Percentiles rank a stretch among this genome's conserved stretches.
phyloP scores from a whole-genome alignment of 2,329 filamentous ascomycete genomes.

The Sordariomycetes sp. region DNA sequence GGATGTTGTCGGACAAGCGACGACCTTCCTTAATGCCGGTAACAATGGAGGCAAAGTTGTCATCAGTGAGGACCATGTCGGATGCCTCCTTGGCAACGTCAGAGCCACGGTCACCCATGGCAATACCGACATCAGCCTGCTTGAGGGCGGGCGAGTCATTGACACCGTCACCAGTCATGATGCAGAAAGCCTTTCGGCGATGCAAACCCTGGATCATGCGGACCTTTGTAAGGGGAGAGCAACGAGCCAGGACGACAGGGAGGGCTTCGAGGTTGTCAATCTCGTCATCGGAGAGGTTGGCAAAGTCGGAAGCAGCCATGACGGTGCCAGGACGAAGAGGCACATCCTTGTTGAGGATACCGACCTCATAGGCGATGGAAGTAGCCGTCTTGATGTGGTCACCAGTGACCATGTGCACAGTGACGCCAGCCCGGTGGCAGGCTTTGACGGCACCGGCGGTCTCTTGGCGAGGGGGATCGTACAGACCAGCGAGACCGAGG shows the following conservation, averaged over 20 bases:
- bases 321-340: conserved; percentile 32
- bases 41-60: conserved; percentile 77
- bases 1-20: conserved; percentile 63
- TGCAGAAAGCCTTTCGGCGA: conserved; percentile 57
- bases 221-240: conserved; percentile 64
- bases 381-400: conserved; percentile 61
- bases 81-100: conserved; percentile 74
- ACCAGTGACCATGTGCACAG: conserved; percentile 62
- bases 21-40: conserved; percentile 65
- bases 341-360: conserved; percentile 38
- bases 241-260: conserved; percentile 60
- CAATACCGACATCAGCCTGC: conserved; percentile 65
- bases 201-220: conserved; percentile 68
- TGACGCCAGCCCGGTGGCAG: conserved; percentile 53
- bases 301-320: conserved; percentile 56
- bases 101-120: conserved; percentile 62
- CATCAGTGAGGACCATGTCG: conserved; percentile 81
- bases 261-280: conserved; percentile 52
- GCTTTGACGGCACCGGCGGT: conserved; percentile 50
- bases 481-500: conserved; percentile 62
- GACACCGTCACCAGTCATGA: conserved; percentile 69
- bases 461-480: conserved; percentile 63
- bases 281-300: conserved; percentile 49
- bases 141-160: conserved; percentile 68
- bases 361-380: conserved; percentile 56